Evolutionary conservation across 352 stramenopile species (phyloP).

Genomic region (Globisporangium cylindrosporum): DNA sequence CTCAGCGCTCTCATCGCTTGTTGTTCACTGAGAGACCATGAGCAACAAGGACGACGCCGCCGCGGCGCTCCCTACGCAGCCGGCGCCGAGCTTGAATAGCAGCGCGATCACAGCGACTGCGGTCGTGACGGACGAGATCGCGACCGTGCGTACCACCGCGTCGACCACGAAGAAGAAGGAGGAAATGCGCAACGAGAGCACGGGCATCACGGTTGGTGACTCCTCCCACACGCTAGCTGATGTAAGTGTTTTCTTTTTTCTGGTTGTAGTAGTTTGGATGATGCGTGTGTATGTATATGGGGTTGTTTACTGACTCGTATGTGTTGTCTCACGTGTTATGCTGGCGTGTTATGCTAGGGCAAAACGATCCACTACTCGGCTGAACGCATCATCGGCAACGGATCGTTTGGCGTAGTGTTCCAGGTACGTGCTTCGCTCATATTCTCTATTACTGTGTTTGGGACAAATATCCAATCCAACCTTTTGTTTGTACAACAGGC

Average conservation of each 20-base stretch:
- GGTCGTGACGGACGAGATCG: slow-evolving; percentile 24
- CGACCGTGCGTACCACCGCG: slow-evolving; percentile 37
- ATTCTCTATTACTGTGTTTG: not conserved
- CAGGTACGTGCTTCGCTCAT: slow-evolving; percentile 42
- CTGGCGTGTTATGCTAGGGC: slow-evolving; percentile 23
- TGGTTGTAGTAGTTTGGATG: not conserved
- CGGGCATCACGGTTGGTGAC: slow-evolving; percentile 78
- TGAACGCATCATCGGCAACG: slow-evolving; percentile 99
- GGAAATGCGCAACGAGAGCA: slow-evolving; percentile 84
- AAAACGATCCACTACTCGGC: slow-evolving; percentile 95
- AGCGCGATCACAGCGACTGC: slow-evolving; percentile 6
- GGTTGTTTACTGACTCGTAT: slow-evolving; percentile 2
- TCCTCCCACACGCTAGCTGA: slow-evolving; percentile 79
- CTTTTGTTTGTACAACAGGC: slow-evolving; percentile 37
- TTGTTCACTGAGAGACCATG: slow-evolving; percentile 2
- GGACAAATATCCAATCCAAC: not conserved
- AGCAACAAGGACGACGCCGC: slow-evolving; percentile 6
- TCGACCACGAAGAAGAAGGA: slow-evolving; percentile 64
- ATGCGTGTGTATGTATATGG: not conserved
- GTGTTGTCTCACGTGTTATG: no score
- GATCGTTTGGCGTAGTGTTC: slow-evolving; percentile 99
- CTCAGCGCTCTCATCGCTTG: not conserved
- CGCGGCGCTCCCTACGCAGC: slow-evolving; percentile 4
- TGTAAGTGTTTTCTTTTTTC: slow-evolving; percentile 31
- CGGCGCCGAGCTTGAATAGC: slow-evolving; percentile 11